These are phyloP conservation scores for Leptodontidium sp. DNA, from an alignment of 2,329 filamentous ascomycete genomes.

Conservation along the genomic window DNA sequence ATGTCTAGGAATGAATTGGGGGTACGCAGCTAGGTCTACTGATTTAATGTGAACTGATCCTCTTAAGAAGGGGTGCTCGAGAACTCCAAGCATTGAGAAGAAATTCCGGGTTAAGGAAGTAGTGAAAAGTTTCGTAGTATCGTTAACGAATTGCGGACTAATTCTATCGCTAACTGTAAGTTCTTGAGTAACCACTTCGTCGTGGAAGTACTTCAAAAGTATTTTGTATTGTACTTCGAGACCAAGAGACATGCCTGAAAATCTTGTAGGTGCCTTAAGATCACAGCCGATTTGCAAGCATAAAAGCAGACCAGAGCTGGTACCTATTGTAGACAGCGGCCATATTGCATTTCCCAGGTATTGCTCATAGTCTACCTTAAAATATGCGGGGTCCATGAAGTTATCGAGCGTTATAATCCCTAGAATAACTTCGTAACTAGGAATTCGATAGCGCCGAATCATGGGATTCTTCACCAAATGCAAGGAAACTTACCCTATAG, in stretches of 20 bases:
- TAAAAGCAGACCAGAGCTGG: constrained; percentile 21
- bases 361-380: neutral
- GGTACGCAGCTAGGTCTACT: neutral
- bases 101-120: constrained; percentile 12
- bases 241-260: neutral
- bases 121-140: constrained; percentile 7
- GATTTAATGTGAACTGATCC: constrained; percentile 52
- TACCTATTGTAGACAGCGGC: constrained; percentile 18
- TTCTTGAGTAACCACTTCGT: neutral
- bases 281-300: constrained; percentile 22
- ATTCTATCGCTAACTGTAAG: neutral
- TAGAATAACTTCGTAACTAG: neutral
- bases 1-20: neutral
- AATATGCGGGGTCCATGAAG: neutral
- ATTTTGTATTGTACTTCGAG: neutral
- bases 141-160: neutral
- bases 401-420: neutral
- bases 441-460: neutral
- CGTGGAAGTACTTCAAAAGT: neutral
- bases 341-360: constrained; percentile 35
- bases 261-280: neutral
- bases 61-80: constrained; percentile 49
- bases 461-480: neutral
- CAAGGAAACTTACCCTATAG: neutral
- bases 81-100: constrained; percentile 9